Evolutionary conservation across 768 basidiomycete genomes (phyloP).

Genomic region (Mycena metata): DNA sequence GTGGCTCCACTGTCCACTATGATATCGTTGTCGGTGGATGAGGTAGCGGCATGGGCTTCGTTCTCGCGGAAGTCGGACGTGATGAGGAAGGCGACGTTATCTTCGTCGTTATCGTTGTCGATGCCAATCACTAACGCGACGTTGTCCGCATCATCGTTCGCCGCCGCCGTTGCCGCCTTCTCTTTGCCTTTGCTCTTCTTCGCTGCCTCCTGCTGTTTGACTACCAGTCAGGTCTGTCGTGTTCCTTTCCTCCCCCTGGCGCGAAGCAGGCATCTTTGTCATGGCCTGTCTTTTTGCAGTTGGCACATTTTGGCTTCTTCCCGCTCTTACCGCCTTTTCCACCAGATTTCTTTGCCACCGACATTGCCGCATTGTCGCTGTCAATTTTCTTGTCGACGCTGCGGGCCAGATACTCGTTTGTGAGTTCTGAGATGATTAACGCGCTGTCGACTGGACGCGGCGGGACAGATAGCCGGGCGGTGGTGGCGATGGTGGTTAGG

Average conservation of each 20-base stretch:
- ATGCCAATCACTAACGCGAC: constrained; percentile 4
- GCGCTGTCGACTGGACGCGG: constrained; percentile 6
- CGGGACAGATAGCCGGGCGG: constrained; percentile 7
- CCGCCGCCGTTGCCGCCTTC: not conserved
- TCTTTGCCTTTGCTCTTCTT: constrained; percentile 33
- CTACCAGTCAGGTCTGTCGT: constrained; percentile 40
- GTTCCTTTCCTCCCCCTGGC: constrained; percentile 49
- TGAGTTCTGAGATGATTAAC: constrained; percentile 1
- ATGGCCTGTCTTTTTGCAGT: constrained; percentile 48
- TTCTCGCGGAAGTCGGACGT: too few relatives aligned
- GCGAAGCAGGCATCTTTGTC: constrained; percentile 46
- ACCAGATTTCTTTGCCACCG: too few relatives aligned
- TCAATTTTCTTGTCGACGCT: too few relatives aligned
- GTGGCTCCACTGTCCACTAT: constrained; percentile 24
- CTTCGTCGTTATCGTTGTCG: not conserved
- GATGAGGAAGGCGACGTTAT: not conserved
- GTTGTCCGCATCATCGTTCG: constrained; percentile 25
- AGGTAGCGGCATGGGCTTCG: not conserved
- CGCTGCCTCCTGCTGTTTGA: constrained; percentile 37
- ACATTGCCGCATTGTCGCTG: too few relatives aligned
- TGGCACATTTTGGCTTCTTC: constrained; percentile 38
- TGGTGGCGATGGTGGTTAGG: constrained; percentile 2
- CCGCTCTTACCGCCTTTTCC: too few relatives aligned
- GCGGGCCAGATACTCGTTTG: constrained; percentile 6
- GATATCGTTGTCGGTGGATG: constrained; percentile 10